phyloP scores from a whole-genome alignment of 352 stramenopile species.

The Paralagenidium karlingii region DNA sequence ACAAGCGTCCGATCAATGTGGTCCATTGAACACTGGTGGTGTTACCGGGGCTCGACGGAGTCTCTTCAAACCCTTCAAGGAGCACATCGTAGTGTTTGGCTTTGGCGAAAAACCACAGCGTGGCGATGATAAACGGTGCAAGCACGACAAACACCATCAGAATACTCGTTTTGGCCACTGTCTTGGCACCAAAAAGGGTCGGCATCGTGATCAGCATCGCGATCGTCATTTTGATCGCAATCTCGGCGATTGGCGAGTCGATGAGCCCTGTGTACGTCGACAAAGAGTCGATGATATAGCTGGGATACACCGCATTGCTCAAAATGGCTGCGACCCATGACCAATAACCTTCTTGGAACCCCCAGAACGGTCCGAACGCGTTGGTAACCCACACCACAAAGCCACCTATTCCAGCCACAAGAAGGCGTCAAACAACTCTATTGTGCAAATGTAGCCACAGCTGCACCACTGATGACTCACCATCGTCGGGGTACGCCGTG shows the following conservation, averaged over 20 bases:
- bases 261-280: neutral
- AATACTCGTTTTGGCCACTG: slow-evolving; percentile 51
- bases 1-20: slow-evolving; percentile 78
- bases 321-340: slow-evolving; percentile 70
- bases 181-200: slow-evolving; percentile 22
- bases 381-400: slow-evolving; percentile 79
- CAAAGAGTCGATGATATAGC: slow-evolving; percentile 16
- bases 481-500: slow-evolving; percentile 63
- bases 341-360: slow-evolving; percentile 43
- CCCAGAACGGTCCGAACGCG: slow-evolving; percentile 68
- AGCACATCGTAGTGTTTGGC: too few relatives aligned
- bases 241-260: neutral
- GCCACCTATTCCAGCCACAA: slow-evolving; percentile 28
- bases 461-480: neutral
- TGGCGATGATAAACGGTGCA: neutral
- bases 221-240: slow-evolving; percentile 8
- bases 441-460: neutral
- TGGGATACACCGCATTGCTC: slow-evolving; percentile 78
- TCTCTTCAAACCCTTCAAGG: too few relatives aligned
- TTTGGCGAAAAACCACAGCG: too few relatives aligned
- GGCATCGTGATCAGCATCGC: slow-evolving; percentile 11
- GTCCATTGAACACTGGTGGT: too few relatives aligned
- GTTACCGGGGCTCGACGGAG: too few relatives aligned
- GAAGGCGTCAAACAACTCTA: neutral
- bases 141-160: slow-evolving; percentile 58